These are phyloP conservation scores for Rosa hybrid DNA, from an alignment of 331 rosid genomes.

Conservation along the genomic window DNA sequence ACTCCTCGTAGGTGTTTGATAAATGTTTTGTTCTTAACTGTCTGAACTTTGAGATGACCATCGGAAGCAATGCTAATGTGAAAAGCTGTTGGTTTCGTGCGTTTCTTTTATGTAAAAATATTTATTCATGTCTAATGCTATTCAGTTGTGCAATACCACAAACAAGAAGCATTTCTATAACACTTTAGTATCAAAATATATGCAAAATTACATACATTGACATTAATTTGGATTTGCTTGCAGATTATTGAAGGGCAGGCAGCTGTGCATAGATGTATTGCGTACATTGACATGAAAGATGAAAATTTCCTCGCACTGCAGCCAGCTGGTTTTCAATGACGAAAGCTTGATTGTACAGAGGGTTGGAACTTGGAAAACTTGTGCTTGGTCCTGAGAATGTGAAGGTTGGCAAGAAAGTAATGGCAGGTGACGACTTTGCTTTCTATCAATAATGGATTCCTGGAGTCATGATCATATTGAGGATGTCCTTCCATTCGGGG, in stretches of 20 bases:
- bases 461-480: slow-evolving; percentile 51
- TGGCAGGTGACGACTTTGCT: slow-evolving; percentile 84
- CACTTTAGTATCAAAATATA: too few species aligned
- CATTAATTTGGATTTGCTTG: not conserved
- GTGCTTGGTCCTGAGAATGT: slow-evolving; percentile 64
- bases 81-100: not conserved
- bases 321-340: slow-evolving; percentile 56
- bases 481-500: slow-evolving; percentile 67
- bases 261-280: slow-evolving; percentile 65
- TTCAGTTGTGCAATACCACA: too few species aligned
- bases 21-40: not conserved
- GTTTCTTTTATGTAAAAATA: too few species aligned
- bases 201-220: too few species aligned
- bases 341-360: slow-evolving; percentile 52
- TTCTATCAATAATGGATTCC: slow-evolving; percentile 61
- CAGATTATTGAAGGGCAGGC: slow-evolving; percentile 76
- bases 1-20: too few species aligned
- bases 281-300: slow-evolving; percentile 42
- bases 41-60: not conserved
- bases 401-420: slow-evolving; percentile 33
- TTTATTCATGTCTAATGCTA: too few species aligned
- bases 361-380: slow-evolving; percentile 44
- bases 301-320: slow-evolving; percentile 34
- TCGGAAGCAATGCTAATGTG: not conserved
- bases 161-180: too few species aligned